Evolutionary conservation across 2,329 filamentous ascomycete genomes (phyloP).

Genomic region (Gnomoniopsis sp.): DNA sequence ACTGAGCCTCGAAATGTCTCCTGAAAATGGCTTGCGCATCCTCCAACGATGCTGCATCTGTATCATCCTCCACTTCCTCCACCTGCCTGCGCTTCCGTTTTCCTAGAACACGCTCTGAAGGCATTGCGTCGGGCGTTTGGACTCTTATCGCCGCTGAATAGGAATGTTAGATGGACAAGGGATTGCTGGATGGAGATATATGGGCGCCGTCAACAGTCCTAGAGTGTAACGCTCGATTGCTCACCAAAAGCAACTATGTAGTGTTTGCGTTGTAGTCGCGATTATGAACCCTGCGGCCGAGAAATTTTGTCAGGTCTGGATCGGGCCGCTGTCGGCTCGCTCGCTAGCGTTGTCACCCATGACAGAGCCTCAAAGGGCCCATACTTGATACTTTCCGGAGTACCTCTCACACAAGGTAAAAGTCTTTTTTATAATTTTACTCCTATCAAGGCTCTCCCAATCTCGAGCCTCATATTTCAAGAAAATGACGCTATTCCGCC

Average conservation of each 20-base stretch:
- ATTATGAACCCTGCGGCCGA: background rate
- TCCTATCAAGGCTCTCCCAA: background rate
- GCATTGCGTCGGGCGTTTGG: background rate
- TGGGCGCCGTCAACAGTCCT: no score
- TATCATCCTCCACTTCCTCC: constrained; percentile 1
- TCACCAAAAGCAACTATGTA: no score
- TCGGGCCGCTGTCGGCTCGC: constrained; percentile 6
- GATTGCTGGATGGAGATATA: background rate
- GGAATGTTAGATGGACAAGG: background rate
- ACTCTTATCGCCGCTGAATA: background rate
- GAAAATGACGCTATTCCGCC: constrained; percentile 86
- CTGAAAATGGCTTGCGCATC: constrained; percentile 73
- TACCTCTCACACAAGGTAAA: background rate
- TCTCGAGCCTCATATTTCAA: background rate
- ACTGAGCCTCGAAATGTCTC: constrained; percentile 83
- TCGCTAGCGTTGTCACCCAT: background rate
- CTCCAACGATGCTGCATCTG: constrained; percentile 30
- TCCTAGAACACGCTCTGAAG: constrained; percentile 7
- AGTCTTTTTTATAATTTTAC: background rate
- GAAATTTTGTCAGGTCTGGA: background rate
- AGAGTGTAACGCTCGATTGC: no score
- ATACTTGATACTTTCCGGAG: background rate
- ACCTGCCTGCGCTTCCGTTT: constrained; percentile 15
- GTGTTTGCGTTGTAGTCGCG: no score
- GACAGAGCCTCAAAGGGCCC: background rate